Conservation (phyloP, 2,329 filamentous ascomycete species). For the Hypomyces perniciosus region DNA sequence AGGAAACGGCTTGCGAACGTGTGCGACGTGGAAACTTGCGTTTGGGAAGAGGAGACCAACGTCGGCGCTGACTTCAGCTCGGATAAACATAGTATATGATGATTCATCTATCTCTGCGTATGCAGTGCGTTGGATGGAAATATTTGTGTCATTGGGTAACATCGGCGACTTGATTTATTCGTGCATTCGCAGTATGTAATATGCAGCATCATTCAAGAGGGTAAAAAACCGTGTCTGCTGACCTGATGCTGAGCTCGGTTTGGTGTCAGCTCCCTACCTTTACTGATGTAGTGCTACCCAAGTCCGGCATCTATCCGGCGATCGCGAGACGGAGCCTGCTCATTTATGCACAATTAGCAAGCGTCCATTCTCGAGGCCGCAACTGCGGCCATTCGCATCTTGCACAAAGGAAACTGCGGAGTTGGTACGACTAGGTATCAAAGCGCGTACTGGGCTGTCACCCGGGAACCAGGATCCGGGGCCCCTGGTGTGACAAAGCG, state of each 20-base stretch:
- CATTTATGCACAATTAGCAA: not conserved
- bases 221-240: not conserved
- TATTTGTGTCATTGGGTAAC: not conserved
- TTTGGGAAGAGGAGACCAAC: not conserved
- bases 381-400: not conserved
- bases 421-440: not conserved
- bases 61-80: not conserved
- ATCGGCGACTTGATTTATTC: not conserved
- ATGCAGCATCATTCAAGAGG: too few species aligned
- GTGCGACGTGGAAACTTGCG: not conserved
- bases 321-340: not conserved
- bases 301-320: not conserved
- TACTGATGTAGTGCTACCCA: not conserved
- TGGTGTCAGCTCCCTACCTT: too few species aligned
- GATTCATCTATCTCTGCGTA: not conserved
- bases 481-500: not conserved
- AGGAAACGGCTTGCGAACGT: not conserved
- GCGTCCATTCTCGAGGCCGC: not conserved
- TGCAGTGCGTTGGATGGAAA: too few species aligned
- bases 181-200: too few species aligned
- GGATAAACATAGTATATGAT: not conserved
- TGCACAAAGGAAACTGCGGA: too few species aligned
- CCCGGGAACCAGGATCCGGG: slow-evolving; percentile 8
- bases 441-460: not conserved
- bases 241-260: not conserved